Evolutionary conservation across 305 asterid species (phyloP).

Genomic region (Galium porrigens): DNA sequence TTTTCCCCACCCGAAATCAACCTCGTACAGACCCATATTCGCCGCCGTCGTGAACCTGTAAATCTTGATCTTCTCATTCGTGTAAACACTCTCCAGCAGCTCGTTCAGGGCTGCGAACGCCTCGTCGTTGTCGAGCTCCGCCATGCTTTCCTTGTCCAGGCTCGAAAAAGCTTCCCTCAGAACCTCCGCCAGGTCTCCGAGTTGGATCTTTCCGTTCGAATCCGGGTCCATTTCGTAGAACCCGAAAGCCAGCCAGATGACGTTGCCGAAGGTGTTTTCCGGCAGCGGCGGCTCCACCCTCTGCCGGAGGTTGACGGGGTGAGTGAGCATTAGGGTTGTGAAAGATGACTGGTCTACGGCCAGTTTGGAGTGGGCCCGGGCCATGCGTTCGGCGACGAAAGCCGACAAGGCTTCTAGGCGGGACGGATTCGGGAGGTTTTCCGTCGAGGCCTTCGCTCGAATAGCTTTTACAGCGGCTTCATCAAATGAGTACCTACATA

Average conservation of each 20-base stretch:
- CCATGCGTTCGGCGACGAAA: slow-evolving; percentile 15
- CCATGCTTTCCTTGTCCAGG: slow-evolving; percentile 12
- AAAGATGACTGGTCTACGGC: neutral
- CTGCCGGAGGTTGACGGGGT: slow-evolving; percentile 16
- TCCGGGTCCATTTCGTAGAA: slow-evolving; percentile 10
- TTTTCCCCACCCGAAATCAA: slow-evolving; percentile 21
- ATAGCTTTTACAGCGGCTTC: neutral
- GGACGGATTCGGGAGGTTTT: slow-evolving; percentile 12
- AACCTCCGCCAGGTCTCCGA: slow-evolving; percentile 7
- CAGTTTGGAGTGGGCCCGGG: neutral
- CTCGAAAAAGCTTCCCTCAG: slow-evolving; percentile 17
- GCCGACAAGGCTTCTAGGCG: slow-evolving; percentile 21
- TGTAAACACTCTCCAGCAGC: slow-evolving; percentile 12
- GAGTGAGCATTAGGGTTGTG: slow-evolving; percentile 15
- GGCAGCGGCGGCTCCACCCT: slow-evolving; percentile 14
- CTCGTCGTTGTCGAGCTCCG: slow-evolving; percentile 6
- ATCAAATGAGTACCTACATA: slow-evolving; percentile 11
- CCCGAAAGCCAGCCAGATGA: slow-evolving; percentile 18
- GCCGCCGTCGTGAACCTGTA: slow-evolving; percentile 21
- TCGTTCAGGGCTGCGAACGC: slow-evolving; percentile 10
- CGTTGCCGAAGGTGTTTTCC: slow-evolving; percentile 15
- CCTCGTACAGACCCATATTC: slow-evolving; percentile 17
- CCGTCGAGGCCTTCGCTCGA: slow-evolving; percentile 10
- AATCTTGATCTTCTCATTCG: slow-evolving; percentile 15
- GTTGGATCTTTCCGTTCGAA: neutral